Percentiles rank a stretch among this genome's conserved stretches.
These are phyloP conservation scores for Goniomonas avonlea DNA, from an alignment of 78 protist species.

Conservation along the genomic window DNA sequence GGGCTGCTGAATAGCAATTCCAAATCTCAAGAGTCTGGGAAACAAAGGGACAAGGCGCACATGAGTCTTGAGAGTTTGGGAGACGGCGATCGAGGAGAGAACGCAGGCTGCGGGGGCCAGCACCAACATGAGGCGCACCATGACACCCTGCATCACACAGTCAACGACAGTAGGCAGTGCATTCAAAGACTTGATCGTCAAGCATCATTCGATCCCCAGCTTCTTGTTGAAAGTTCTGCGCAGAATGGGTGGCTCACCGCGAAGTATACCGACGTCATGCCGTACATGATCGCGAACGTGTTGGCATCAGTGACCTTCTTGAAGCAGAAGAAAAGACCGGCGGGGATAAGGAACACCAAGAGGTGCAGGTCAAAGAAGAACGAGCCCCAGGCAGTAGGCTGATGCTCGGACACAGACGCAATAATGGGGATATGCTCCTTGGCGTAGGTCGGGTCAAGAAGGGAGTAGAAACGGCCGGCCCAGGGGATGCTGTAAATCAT, in stretches of 20 bases:
- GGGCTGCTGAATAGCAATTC: no score
- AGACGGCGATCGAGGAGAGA: conserved; percentile 74
- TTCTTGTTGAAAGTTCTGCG: no score
- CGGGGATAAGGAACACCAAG: conserved; percentile 78
- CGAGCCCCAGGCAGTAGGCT: conserved; percentile 89
- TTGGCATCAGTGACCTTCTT: conserved; percentile 64
- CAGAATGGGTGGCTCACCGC: conserved; percentile 38
- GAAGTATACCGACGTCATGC: conserved; percentile 74
- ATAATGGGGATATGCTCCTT: conserved; percentile 90
- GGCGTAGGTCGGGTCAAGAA: conserved; percentile 92
- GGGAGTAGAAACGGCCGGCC: conserved; percentile 87
- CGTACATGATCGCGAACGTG: conserved; percentile 81
- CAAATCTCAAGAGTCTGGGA: no score
- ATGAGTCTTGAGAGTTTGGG: conserved; percentile 7
- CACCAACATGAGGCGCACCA: conserved; percentile 95
- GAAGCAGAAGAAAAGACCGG: conserved; percentile 85
- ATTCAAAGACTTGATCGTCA: conserved; percentile 7
- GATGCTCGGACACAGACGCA: conserved; percentile 98
- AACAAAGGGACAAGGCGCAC: neutral
- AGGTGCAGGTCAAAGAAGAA: conserved; percentile 91
- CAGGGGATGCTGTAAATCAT: conserved; percentile 78
- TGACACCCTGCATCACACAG: conserved; percentile 88
- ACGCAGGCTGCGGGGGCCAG: conserved; percentile 91
- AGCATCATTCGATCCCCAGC: no score
- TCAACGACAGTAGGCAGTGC: no score